These are phyloP conservation scores for Botrytis porri DNA, from an alignment of 2,329 filamentous ascomycete species.

Conservation along the genomic window DNA sequence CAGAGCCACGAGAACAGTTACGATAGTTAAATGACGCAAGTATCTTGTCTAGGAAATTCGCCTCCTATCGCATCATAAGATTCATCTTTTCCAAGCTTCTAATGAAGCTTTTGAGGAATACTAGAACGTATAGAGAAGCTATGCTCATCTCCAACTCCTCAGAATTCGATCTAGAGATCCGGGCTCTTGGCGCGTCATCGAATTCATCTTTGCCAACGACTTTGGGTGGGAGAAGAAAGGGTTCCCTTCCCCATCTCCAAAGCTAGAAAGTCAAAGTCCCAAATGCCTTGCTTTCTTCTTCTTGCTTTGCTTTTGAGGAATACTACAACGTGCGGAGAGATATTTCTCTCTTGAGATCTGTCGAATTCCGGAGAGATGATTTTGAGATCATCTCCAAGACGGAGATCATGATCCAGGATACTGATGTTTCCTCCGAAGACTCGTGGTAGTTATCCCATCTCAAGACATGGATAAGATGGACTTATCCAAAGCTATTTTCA, in stretches of 20 bases:
- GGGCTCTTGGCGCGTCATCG: not conserved
- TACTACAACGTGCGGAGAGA: constrained; percentile 37
- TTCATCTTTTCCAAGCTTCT: not conserved
- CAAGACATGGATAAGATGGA: constrained; percentile 42
- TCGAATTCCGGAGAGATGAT: constrained; percentile 53
- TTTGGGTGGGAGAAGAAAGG: not conserved
- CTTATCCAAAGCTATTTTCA: constrained; percentile 27
- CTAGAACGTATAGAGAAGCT: too few relatives aligned
- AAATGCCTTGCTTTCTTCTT: constrained; percentile 48
- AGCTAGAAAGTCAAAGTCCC: constrained; percentile 47
- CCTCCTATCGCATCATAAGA: not conserved
- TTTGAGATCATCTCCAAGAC: constrained; percentile 40
- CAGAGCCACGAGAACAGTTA: not conserved
- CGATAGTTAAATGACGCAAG: not conserved
- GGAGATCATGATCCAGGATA: not conserved
- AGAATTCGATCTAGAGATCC: not conserved
- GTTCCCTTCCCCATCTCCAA: constrained; percentile 52
- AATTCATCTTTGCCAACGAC: not conserved
- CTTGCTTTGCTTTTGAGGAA: constrained; percentile 45
- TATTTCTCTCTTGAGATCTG: constrained; percentile 50
- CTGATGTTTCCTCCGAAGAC: constrained; percentile 44
- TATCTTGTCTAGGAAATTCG: not conserved
- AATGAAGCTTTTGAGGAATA: not conserved
- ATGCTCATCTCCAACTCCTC: too few relatives aligned
- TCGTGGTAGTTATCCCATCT: constrained; percentile 58